Conservation (phyloP, 2,329 filamentous ascomycete species). For the Botrytis pseudocinerea region DNA sequence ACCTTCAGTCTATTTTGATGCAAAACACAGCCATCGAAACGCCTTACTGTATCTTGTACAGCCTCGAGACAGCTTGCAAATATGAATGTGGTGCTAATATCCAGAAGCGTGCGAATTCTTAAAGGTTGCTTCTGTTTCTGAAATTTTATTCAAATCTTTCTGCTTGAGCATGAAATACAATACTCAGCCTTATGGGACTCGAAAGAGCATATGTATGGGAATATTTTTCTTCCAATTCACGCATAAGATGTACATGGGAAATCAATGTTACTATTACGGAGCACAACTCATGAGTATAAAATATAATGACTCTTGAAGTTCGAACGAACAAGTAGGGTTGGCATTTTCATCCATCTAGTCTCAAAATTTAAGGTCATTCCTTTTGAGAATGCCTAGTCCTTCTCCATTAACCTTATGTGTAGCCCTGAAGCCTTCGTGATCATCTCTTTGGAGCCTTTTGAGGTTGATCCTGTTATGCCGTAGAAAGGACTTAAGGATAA, state of each 20-base stretch:
- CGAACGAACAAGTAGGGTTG: background rate
- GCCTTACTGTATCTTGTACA: background rate
- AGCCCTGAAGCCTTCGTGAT: background rate
- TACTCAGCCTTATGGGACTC: background rate
- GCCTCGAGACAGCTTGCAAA: background rate
- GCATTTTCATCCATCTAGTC: background rate
- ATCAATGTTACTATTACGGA: background rate
- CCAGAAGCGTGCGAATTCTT: background rate
- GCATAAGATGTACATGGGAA: background rate
- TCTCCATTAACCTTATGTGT: background rate
- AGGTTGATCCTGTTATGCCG: background rate
- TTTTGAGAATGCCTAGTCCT: background rate
- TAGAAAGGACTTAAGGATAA: background rate
- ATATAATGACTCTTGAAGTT: background rate
- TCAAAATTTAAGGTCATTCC: background rate
- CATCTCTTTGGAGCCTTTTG: background rate
- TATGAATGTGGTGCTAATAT: background rate
- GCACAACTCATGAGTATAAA: background rate
- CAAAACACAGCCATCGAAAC: background rate
- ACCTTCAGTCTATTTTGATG: background rate
- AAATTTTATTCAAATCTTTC: background rate
- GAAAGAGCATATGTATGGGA: background rate
- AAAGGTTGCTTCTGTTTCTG: background rate
- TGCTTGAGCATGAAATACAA: background rate
- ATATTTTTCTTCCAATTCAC: background rate